Evolutionary conservation across 371 early-diverging fungal genomes (phyloP).

Genomic region (Thermomucor indicae-seudaticae): DNA sequence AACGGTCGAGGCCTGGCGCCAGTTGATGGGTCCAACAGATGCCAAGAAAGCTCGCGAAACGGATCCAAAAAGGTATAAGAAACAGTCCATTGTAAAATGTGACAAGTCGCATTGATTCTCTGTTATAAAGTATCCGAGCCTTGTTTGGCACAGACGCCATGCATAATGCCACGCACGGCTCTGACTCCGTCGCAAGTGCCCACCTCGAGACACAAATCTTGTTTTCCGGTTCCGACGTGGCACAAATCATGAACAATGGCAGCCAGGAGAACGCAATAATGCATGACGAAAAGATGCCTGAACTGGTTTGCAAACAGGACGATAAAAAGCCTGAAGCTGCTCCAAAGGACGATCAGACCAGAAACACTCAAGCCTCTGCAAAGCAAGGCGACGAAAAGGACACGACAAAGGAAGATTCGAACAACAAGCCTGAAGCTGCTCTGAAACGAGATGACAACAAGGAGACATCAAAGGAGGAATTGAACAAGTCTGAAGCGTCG

Average conservation of each 20-base stretch:
- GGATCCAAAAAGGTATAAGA: constrained; percentile 44
- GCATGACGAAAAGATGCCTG: too few relatives aligned
- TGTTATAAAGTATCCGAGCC: constrained; percentile 47
- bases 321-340: not conserved
- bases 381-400: not conserved
- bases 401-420: not conserved
- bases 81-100: not conserved
- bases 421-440: not conserved
- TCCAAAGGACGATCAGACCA: not conserved
- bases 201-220: constrained; percentile 62
- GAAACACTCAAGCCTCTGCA: not conserved
- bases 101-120: not conserved
- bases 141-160: constrained; percentile 59
- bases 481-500: not conserved
- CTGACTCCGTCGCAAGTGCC: constrained; percentile 63
- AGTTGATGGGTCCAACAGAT: constrained; percentile 72
- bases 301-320: too few relatives aligned
- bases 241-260: constrained; percentile 2
- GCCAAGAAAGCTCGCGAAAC: constrained; percentile 57
- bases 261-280: not conserved
- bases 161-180: constrained; percentile 74
- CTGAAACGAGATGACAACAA: not conserved
- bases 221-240: constrained; percentile 26
- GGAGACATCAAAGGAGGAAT: not conserved
- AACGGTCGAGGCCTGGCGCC: constrained; percentile 69